phyloP scores from a whole-genome alignment of 2,329 filamentous ascomycete genomes.

The Cordyceps militaris region DNA sequence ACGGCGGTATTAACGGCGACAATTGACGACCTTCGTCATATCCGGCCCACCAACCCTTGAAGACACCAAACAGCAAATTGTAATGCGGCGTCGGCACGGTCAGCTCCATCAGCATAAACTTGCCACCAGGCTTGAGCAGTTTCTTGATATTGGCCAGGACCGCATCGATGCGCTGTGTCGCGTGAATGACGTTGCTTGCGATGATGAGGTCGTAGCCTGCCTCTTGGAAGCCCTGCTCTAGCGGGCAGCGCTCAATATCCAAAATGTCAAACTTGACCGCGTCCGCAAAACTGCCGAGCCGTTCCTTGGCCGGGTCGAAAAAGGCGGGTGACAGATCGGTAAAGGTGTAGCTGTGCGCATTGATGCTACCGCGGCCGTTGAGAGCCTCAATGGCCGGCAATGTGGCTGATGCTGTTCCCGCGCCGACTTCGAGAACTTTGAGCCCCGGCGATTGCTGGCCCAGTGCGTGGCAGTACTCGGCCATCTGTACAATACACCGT shows the following conservation, averaged over 20 bases:
- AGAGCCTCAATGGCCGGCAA: constrained; percentile 27
- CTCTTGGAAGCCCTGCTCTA: constrained; percentile 25
- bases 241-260: constrained; percentile 22
- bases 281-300: constrained; percentile 19
- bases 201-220: constrained; percentile 33
- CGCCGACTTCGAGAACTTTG: constrained; percentile 35
- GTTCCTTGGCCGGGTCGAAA: constrained; percentile 29
- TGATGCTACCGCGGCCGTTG: constrained; percentile 13
- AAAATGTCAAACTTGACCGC: constrained; percentile 19
- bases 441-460: constrained; percentile 33
- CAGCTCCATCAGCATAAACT: constrained; percentile 36
- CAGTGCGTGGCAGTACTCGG: constrained; percentile 17
- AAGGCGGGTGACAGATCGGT: constrained; percentile 37
- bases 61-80: constrained; percentile 24
- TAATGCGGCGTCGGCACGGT: constrained; percentile 19
- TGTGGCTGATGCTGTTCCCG: constrained; percentile 37
- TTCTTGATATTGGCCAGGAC: constrained; percentile 16
- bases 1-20: constrained; percentile 12
- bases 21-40: constrained; percentile 19
- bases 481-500: neutral
- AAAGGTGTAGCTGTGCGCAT: constrained; percentile 31
- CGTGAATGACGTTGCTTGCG: constrained; percentile 32
- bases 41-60: constrained; percentile 33
- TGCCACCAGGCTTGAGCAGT: constrained; percentile 37
- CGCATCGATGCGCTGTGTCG: constrained; percentile 20